Evolutionary conservation across 176 grass and related monocot species (phyloP).

Genomic region (Calamus simplicifolius): DNA sequence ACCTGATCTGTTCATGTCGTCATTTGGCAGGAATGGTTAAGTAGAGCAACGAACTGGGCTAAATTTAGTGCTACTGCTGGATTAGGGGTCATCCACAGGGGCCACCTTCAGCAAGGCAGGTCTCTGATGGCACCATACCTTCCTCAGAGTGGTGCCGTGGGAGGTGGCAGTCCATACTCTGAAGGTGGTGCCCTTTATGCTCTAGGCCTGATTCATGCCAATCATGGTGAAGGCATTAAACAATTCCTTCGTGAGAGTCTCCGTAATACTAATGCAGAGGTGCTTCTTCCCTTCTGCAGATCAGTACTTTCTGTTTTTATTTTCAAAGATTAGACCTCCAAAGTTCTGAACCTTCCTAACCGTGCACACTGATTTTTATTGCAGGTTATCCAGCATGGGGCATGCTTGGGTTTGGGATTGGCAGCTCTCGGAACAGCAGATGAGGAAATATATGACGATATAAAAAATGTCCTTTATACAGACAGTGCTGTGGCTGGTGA

Average conservation of each 20-base stretch:
- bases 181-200: constrained; percentile 98
- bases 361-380: neutral
- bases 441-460: constrained; percentile 94
- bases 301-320: neutral
- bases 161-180: constrained; percentile 94
- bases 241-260: constrained; percentile 95
- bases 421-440: constrained; percentile 89
- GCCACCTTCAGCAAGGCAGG: constrained; percentile 93
- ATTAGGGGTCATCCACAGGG: constrained; percentile 95
- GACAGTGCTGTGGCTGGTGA: constrained; percentile 97
- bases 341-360: neutral
- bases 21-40: constrained; percentile 81
- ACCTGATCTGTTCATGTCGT: constrained; percentile 8
- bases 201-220: constrained; percentile 96
- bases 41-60: constrained; percentile 98
- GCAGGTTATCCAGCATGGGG: constrained; percentile 97
- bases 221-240: constrained; percentile 99
- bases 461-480: constrained; percentile 88
- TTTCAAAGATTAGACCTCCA: neutral
- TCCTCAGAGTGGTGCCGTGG: constrained; percentile 88
- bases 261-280: constrained; percentile 83
- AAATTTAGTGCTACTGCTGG: constrained; percentile 97
- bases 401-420: constrained; percentile 91
- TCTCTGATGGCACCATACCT: constrained; percentile 98
- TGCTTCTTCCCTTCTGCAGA: constrained; percentile 23